Evolutionary conservation across 2,329 filamentous ascomycete genomes (phyloP).

Genomic region (Aureobasidium uvarum): DNA sequence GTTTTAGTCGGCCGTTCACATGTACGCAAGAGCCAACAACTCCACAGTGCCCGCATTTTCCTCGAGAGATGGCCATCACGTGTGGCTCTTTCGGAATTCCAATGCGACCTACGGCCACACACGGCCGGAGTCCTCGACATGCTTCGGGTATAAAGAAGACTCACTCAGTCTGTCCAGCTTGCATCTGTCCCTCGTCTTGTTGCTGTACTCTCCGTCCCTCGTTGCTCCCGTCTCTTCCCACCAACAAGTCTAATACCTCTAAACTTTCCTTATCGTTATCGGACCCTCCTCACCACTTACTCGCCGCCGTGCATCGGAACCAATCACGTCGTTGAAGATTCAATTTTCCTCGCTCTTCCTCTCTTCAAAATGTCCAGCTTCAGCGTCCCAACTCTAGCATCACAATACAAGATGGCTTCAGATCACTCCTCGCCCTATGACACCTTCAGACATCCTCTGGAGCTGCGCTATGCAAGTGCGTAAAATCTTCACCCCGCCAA

Average conservation of each 20-base stretch:
- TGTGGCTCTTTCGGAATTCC: slow-evolving; percentile 16
- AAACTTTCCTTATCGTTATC: slow-evolving; percentile 25
- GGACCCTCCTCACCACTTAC: slow-evolving; percentile 17
- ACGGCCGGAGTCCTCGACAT: neutral
- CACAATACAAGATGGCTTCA: slow-evolving; percentile 27
- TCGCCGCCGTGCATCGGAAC: slow-evolving; percentile 17
- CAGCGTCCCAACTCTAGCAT: slow-evolving; percentile 25
- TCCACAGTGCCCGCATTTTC: slow-evolving; percentile 20
- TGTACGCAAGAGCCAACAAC: slow-evolving; percentile 11
- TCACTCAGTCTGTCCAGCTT: neutral
- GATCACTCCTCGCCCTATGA: slow-evolving; percentile 28
- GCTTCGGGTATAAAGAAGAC: slow-evolving; percentile 19
- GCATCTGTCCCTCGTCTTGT: slow-evolving; percentile 11
- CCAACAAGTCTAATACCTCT: neutral
- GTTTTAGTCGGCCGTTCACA: slow-evolving; percentile 7
- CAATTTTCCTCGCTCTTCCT: slow-evolving; percentile 5
- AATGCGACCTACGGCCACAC: slow-evolving; percentile 12
- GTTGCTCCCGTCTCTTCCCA: neutral
- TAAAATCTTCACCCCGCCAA: slow-evolving; percentile 23
- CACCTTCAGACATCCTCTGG: slow-evolving; percentile 31
- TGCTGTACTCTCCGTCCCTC: neutral
- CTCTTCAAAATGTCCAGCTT: slow-evolving; percentile 28
- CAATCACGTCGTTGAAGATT: slow-evolving; percentile 11
- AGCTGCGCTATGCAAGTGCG: slow-evolving; percentile 31
- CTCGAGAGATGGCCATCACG: neutral